These are phyloP conservation scores for Lichtheimia ramosa DNA, from an alignment of 371 early-diverging fungal species.

Conservation along the genomic window DNA sequence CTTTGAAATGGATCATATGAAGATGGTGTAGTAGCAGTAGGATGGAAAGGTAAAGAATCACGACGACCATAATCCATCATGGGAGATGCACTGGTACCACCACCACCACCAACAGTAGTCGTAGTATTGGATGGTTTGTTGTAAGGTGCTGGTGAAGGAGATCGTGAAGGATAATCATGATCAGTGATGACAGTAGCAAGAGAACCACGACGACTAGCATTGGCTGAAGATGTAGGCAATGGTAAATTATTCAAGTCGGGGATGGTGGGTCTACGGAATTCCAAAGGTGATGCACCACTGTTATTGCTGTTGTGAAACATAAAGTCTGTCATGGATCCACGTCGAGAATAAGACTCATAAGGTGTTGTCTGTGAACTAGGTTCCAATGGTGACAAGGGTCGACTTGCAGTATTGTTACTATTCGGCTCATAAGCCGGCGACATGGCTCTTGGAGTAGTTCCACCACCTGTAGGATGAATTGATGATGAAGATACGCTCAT, in stretches of 20 bases:
- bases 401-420: not conserved
- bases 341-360: slow-evolving; percentile 28
- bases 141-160: slow-evolving; percentile 37
- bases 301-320: slow-evolving; percentile 15
- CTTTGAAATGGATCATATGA: slow-evolving; percentile 47
- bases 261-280: slow-evolving; percentile 35
- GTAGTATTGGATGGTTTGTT: not conserved
- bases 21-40: slow-evolving; percentile 20
- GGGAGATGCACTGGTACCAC: not conserved
- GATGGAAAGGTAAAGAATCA: slow-evolving; percentile 41
- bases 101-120: too few species aligned
- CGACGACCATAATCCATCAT: slow-evolving; percentile 16
- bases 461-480: too few species aligned
- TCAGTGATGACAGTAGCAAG: slow-evolving; percentile 34
- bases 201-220: slow-evolving; percentile 38
- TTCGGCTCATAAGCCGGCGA: slow-evolving; percentile 5
- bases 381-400: slow-evolving; percentile 31
- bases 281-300: slow-evolving; percentile 9
- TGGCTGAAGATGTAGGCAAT: slow-evolving; percentile 27
- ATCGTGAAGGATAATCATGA: slow-evolving; percentile 41
- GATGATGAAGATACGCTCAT: slow-evolving; percentile 28
- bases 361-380: slow-evolving; percentile 24
- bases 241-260: slow-evolving; percentile 31
- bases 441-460: slow-evolving; percentile 4
- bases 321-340: slow-evolving; percentile 42